These are phyloP conservation scores for Boletellus emodensis DNA, from an alignment of 768 basidiomycete genomes.

Conservation along the genomic window DNA sequence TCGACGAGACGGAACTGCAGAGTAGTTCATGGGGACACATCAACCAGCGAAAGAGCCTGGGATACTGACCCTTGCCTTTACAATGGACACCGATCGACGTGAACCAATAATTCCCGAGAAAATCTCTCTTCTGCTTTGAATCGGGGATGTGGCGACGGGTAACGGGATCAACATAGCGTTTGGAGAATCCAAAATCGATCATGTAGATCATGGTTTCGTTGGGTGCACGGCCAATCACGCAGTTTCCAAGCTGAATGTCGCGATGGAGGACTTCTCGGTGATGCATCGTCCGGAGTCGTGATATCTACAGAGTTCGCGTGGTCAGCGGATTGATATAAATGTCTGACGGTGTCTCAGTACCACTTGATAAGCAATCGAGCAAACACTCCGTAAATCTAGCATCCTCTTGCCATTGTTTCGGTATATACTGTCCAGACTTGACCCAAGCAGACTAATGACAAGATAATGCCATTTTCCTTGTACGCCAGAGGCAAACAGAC, in stretches of 20 bases:
- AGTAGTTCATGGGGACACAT: constrained; percentile 20
- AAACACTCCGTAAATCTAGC: constrained; percentile 70
- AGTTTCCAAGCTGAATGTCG: constrained; percentile 79
- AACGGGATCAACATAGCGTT: constrained; percentile 63
- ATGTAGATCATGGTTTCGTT: constrained; percentile 64
- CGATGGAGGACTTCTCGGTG: constrained; percentile 67
- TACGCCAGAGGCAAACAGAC: constrained; percentile 58
- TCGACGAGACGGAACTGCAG: constrained; percentile 67
- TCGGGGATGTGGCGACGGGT: constrained; percentile 71
- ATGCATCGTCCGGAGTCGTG: constrained; percentile 74
- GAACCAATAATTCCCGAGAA: constrained; percentile 86
- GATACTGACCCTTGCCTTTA: constrained; percentile 58
- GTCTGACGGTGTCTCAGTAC: constrained; percentile 37
- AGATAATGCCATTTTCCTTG: constrained; percentile 64
- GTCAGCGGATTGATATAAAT: constrained; percentile 6
- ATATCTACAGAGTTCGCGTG: constrained; percentile 44
- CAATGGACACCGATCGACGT: constrained; percentile 77
- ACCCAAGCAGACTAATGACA: constrained; percentile 71
- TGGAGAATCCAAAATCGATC: constrained; percentile 87
- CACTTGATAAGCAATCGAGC: constrained; percentile 72
- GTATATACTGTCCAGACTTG: constrained; percentile 63
- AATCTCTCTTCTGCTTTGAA: constrained; percentile 62
- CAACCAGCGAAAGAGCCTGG: constrained; percentile 7
- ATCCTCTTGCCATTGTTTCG: constrained; percentile 50
- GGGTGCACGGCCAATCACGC: constrained; percentile 57